Base-by-base conservation (phyloP, 2,329 filamentous ascomycete genomes). In the Hymenoscyphus salicellus region DNA sequence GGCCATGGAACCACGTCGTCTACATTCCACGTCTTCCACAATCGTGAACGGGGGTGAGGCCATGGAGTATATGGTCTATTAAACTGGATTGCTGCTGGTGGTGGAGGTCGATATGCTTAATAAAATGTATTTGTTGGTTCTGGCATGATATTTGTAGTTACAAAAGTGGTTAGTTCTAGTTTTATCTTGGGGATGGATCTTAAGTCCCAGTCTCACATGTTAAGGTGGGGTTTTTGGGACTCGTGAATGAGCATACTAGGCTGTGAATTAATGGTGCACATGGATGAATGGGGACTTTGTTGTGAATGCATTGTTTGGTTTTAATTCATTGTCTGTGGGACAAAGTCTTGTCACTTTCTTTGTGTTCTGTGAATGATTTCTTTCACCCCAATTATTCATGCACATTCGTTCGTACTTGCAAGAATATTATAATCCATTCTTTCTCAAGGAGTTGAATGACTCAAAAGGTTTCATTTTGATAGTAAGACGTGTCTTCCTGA, bases 1-100 rank as follows among this genome's bases (percentile, higher is more conserved):
- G 46, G 46, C 23, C 46, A 20, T 4, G 46, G 8, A 23, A 20
- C 23, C 3, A 56, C 26, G 30, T 56, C 55, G 17, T 56, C 55
- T 3, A 56, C 14, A 56, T 33, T 56, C 55, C 55, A 56, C 3
- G 55, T 56, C 28, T 56, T 56, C 55, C 55, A 56, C 16, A 56
- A 33, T 11, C 2, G 28, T 14, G 55, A 56, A 7, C 55, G 55
- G 17, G 55, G 55, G 30, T 33, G 26, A 3, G 16, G 55, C 55
- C 28, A 32, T n/a, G 16, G 26, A 8, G n/a, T 8, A 33, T 32
- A 20, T 3, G 30, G 28, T 11, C 26, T 56, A 5, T 28, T 56
- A 14, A 28, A 28, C 30, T 56, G 55, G 7, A 32, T 16, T 32
- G 26, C 38, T 11, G 30, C 8, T 32, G 17, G 28, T 49, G 52